Conservation (phyloP, 2,329 filamentous ascomycete genomes). For the Biscogniauxia sp. region DNA sequence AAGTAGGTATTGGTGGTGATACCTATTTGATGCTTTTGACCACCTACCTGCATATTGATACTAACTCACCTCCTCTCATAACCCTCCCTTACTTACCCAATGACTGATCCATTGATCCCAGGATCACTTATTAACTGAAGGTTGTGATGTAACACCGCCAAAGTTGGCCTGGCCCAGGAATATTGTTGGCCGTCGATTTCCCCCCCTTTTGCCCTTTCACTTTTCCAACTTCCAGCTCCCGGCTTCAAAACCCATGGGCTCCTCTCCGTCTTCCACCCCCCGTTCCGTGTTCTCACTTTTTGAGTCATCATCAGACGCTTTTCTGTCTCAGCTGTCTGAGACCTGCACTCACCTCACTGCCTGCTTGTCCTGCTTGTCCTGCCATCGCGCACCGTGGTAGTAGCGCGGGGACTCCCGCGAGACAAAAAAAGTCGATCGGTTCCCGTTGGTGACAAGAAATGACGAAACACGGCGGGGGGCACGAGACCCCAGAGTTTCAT, state of each 20-base stretch:
- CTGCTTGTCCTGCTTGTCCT: neutral
- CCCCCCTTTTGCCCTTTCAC: neutral
- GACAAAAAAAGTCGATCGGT: neutral
- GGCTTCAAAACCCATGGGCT: neutral
- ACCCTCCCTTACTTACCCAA: no score
- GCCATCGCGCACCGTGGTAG: neutral
- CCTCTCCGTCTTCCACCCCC: neutral
- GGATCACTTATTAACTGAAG: no score
- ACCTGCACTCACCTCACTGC: neutral
- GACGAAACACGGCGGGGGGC: no score
- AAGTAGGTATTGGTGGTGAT: no score
- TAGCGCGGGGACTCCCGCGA: neutral
- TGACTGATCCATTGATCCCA: no score
- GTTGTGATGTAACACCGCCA: no score
- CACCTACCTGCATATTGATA: no score
- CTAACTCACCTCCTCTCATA: no score
- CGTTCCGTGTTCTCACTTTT: neutral
- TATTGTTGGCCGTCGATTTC: neutral
- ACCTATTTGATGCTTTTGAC: no score
- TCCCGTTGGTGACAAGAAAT: neutral
- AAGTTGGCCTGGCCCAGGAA: no score
- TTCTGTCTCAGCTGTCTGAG: neutral
- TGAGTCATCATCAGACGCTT: neutral
- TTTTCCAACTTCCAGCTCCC: neutral
- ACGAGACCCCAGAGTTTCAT: neutral